phyloP scores from a whole-genome alignment of 768 basidiomycete genomes.

The Coprinellus aureogranulatus region DNA sequence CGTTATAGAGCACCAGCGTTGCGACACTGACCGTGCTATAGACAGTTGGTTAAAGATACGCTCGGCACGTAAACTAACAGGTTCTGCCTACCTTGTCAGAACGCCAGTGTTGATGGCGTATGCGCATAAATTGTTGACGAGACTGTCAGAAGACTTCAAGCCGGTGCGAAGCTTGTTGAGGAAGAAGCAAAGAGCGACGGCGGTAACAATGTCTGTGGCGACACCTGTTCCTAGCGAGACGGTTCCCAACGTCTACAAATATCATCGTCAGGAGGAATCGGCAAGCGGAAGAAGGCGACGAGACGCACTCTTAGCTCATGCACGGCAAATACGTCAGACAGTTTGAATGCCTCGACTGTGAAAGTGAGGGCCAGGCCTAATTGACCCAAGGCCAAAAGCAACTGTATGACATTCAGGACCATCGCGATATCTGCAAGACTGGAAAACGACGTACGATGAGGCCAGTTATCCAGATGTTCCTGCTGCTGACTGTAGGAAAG shows the following conservation, averaged over 20 bases:
- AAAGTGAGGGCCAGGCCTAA: conserved; percentile 46
- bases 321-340: conserved; percentile 43
- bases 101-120: conserved; percentile 69
- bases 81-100: conserved; percentile 48
- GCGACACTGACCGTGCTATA: neutral
- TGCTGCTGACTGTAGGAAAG: conserved; percentile 49
- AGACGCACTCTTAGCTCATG: conserved; percentile 43
- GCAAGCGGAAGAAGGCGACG: neutral
- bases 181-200: conserved; percentile 57
- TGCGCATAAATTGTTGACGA: conserved; percentile 53
- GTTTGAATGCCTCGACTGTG: conserved; percentile 44
- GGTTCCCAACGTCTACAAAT: conserved; percentile 45
- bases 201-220: conserved; percentile 57
- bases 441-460: conserved; percentile 43
- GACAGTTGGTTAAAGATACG: conserved; percentile 1
- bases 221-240: conserved; percentile 53
- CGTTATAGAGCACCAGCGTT: conserved; percentile 46
- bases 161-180: conserved; percentile 56
- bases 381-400: conserved; percentile 45
- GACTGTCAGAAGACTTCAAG: conserved; percentile 53
- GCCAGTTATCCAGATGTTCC: conserved; percentile 51
- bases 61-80: neutral
- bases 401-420: neutral
- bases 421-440: neutral
- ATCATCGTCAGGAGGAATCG: neutral